Evolutionary conservation across 2,329 filamentous ascomycete species (phyloP).

Genomic region (Sarocladium strictum): DNA sequence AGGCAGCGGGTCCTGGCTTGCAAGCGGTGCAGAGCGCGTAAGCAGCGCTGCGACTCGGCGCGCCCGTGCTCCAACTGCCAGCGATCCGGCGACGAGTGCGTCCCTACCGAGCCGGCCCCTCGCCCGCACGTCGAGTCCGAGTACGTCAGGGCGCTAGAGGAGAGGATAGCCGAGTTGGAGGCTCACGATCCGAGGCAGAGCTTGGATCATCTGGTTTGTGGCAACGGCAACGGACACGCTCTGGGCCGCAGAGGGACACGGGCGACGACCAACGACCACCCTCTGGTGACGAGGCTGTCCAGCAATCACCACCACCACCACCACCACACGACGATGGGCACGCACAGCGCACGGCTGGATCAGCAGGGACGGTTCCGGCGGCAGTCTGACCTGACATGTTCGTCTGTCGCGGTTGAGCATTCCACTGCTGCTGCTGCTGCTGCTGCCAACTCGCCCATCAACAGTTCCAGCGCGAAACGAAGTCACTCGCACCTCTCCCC

Average conservation of each 20-base stretch:
- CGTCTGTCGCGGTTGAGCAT: neutral
- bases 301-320: neutral
- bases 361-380: neutral
- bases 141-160: constrained; percentile 15
- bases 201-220: constrained; percentile 14
- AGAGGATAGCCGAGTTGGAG: constrained; percentile 16
- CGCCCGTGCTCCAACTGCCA: constrained; percentile 20
- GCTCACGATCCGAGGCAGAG: constrained; percentile 13
- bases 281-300: neutral
- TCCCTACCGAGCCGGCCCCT: constrained; percentile 15
- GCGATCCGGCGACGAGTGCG: constrained; percentile 17
- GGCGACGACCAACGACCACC: neutral
- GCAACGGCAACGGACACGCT: neutral
- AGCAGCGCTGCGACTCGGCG: constrained; percentile 18
- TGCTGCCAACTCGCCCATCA: neutral
- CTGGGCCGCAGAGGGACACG: neutral
- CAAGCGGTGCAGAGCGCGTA: constrained; percentile 18
- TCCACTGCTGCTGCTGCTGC: neutral
- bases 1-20: constrained; percentile 15
- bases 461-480: constrained; percentile 1
- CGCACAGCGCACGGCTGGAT: neutral
- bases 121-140: constrained; percentile 14
- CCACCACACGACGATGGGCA: neutral
- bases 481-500: constrained; percentile 11
- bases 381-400: neutral